Evolutionary conservation across 1,139 yeast genomes (phyloP), one percentile per base, ranked within the genome.

Genomic region (Hanseniaspora sp.): DNA sequence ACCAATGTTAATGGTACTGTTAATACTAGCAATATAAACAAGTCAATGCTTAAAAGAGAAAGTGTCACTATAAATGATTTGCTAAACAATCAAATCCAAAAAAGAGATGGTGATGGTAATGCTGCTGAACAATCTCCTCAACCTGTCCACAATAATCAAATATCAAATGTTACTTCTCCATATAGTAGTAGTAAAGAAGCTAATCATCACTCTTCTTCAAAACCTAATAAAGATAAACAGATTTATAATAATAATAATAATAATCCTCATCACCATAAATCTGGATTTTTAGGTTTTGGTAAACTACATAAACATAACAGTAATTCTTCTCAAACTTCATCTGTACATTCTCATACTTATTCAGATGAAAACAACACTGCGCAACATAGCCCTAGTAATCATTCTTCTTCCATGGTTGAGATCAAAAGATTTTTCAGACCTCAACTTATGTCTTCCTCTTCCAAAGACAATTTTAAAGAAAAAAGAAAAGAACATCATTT

Each of bases 341-440:
- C 56, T 7, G 29, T 54, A 7, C 53, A 48, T 15, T 54, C 56
- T 8, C 53, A 48, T n/a, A 30, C 53, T 15, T 48, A 37, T 18
- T 54, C 64, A 62, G 31, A 52, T 57, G 39, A 61, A 61, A 34
- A 52, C 56, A 52, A 56, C 51, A 44, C 55, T 55, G 17, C 56
- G 52, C 45, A 56, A 33, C 45, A 55, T 53, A 42, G 56, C 23
- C 39, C 35, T 5, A 34, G 35, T 29, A 43, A 63, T 51, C 62
- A 59, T 42, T 63, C 62, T 61, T 81, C 82, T 59, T 81, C 88
- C 8, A 83, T 83, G 87, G 83, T 85, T 37, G 87, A 83, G 65
- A 70, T 84, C 66, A 82, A 84, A 64, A 70, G 90, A 56, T 83
- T 84, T 64, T 84, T 84, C 58, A 67, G 72, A 54, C 69, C 73